Base-by-base conservation (phyloP, 2,329 filamentous ascomycete species). In the Aspergillus tanneri region DNA sequence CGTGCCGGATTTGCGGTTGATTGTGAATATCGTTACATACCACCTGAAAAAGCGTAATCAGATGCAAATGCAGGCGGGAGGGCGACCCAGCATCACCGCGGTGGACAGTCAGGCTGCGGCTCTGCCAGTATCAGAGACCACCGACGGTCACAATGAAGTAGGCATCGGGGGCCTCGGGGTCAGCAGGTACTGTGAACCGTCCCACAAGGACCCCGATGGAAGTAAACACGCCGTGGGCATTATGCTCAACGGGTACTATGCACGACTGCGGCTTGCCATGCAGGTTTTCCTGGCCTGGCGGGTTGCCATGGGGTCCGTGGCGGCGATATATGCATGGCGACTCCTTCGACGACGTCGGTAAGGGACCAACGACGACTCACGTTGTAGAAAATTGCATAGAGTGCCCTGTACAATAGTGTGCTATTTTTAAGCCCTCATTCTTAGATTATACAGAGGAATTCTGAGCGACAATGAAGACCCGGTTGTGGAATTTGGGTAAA, bases 21-120 rank as follows among this genome's bases (percentile, higher is more conserved):
- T 82, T 9, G 76, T 87, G 45, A 83, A 77, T 71, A 61, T 83
- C 8, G 66, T 86, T 59, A 85, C 83, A 0, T 78, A 79, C 53
- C 68, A 70, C 5, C 78, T 86, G 59, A 78, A 80, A 48, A 72
- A 74, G 52, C 71, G 71, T 46, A 83, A 83, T 50, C 57, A 63
- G 28, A 59, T 57, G 12, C 63, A 64, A 36, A 63, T 69, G n/a
- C 67, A 58, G 41, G 57, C 58, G 6, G 63, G 63, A 8, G 58
- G 58, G 24, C 62, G 64, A 16, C 59, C 66, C 3, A 69, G 49
- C 43, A 58, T 62, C 35, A 67, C 62, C 3, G 62, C 65, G 2
- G 52, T 61, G 21, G 70, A 68, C 49, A 58, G 61, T 36, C 63
- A 68, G 45, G 69, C 68, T 1, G 63, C 65, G 21, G 67, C 65